Base-by-base conservation (phyloP, 2,329 filamentous ascomycete genomes). In the Berkeleyomyces basicola region DNA sequence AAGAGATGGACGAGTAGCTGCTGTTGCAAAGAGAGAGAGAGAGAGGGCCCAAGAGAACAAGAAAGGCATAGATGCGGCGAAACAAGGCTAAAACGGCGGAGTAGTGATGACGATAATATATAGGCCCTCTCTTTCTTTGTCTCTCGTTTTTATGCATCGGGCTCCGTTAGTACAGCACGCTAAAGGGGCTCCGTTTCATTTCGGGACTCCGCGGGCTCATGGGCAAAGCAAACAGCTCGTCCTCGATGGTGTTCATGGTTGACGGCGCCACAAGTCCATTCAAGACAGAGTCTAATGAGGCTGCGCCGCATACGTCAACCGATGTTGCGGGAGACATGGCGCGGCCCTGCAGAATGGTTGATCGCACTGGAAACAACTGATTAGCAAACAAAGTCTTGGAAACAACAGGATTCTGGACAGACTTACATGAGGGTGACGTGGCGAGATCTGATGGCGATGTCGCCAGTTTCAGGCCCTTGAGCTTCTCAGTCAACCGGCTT, bases 201-300 rank as follows among this genome's bases (percentile, higher is more conserved):
- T 95, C 90, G 0, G 90, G 90, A 68, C 88, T 91, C 59, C 90
- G 79, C 0, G 90, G 90, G 69, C 88, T 92, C 74, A 96, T 83
- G 1, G 89, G 90, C 61, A 95, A 79, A 0, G 90, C 90, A 70
- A 96, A 96, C 2, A 96, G 77, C 47, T 88, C 91, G 64, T 95
- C 90, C 67, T 90, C 86, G 0, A 79, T 81, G 47, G 33, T 49
- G 7, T 58, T 47, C 23, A 37, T 14, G 42, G 36, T 36, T 4
- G n/a, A 31, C 37, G 61, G 58, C 37, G 60, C 23, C 23, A 53
- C 40, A 47, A 37, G 7, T 3, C 61, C 61, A 36, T 61, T 61
- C 59, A 64, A 37, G 37, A 64, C 47, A 4, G 63, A 59, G 40
- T 64, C 60, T 11, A 64, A 57, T 14, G 63, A 64, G 36, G 57